These are phyloP conservation scores for Metschnikowia lachancei DNA, from an alignment of 805 yeast genomes.

Conservation along the genomic window DNA sequence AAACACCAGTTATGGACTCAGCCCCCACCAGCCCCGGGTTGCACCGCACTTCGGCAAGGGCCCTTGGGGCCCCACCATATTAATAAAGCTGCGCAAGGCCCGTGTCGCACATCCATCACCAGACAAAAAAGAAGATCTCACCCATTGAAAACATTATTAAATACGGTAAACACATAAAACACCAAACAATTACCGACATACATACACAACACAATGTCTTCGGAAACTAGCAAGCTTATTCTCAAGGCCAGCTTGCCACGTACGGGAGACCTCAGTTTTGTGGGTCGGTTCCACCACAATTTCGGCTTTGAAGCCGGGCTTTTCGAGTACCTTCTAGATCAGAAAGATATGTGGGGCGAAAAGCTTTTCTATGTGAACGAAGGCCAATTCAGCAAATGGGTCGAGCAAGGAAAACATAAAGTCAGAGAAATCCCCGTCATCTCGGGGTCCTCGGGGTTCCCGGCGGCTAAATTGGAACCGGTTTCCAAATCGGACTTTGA, in stretches of 20 bases:
- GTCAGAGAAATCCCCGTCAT: slow-evolving; percentile 13
- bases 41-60: too few relatives aligned
- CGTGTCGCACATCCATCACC: too few relatives aligned
- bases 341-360: slow-evolving; percentile 51
- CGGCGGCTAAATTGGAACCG: slow-evolving; percentile 8
- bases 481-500: slow-evolving; percentile 21
- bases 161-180: not conserved
- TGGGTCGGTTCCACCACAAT: slow-evolving; percentile 31
- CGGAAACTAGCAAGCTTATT: slow-evolving; percentile 14
- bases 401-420: slow-evolving; percentile 15
- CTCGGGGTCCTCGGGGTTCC: slow-evolving; percentile 11
- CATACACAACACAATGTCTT: slow-evolving; percentile 2
- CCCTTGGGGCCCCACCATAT: too few relatives aligned
- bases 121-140: too few relatives aligned
- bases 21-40: too few relatives aligned
- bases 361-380: slow-evolving; percentile 44
- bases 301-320: slow-evolving; percentile 51
- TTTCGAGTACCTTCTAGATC: slow-evolving; percentile 40
- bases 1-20: too few relatives aligned
- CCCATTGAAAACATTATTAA: not conserved
- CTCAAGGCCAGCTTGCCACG: slow-evolving; percentile 18
- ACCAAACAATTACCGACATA: not conserved
- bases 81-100: too few relatives aligned
- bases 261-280: slow-evolving; percentile 20
- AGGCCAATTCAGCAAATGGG: slow-evolving; percentile 23